These are phyloP conservation scores for Wickerhamiella infanticola DNA, from an alignment of 1,139 yeast genomes.

Conservation along the genomic window DNA sequence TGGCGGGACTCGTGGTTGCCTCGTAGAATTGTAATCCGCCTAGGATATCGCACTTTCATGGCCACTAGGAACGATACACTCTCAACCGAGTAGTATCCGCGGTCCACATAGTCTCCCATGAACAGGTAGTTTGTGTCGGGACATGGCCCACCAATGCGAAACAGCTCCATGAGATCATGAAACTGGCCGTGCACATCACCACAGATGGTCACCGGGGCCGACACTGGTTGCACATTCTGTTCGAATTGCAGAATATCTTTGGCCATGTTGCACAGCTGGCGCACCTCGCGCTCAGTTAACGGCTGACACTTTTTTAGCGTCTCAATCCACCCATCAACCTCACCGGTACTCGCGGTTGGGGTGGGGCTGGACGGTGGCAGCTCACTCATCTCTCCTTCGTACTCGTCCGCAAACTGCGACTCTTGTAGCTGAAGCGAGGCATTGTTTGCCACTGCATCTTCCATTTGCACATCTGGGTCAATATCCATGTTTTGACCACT, in stretches of 20 bases:
- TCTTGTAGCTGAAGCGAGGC: conserved; percentile 5
- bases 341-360: conserved; percentile 29
- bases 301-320: conserved; percentile 64
- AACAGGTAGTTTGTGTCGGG: conserved; percentile 70
- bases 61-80: conserved; percentile 64
- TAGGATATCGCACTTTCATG: conserved; percentile 84
- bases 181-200: conserved; percentile 98
- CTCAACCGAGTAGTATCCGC: conserved; percentile 93
- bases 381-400: background rate
- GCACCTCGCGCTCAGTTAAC: conserved; percentile 67
- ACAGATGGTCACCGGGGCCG: conserved; percentile 95
- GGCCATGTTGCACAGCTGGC: conserved; percentile 61
- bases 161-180: conserved; percentile 80
- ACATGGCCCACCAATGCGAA: conserved; percentile 77
- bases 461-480: conserved; percentile 28
- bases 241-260: conserved; percentile 82
- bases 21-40: conserved; percentile 78
- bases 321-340: conserved; percentile 59
- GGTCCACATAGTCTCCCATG: conserved; percentile 88
- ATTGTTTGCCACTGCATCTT: conserved; percentile 20
- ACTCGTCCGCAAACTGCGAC: conserved; percentile 2
- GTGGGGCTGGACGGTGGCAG: conserved; percentile 1
- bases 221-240: conserved; percentile 86
- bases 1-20: conserved; percentile 97
- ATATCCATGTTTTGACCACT: conserved; percentile 19